Base-by-base conservation (phyloP, 495 filamentous ascomycete genomes). In the Trichoderma parareesei region DNA sequence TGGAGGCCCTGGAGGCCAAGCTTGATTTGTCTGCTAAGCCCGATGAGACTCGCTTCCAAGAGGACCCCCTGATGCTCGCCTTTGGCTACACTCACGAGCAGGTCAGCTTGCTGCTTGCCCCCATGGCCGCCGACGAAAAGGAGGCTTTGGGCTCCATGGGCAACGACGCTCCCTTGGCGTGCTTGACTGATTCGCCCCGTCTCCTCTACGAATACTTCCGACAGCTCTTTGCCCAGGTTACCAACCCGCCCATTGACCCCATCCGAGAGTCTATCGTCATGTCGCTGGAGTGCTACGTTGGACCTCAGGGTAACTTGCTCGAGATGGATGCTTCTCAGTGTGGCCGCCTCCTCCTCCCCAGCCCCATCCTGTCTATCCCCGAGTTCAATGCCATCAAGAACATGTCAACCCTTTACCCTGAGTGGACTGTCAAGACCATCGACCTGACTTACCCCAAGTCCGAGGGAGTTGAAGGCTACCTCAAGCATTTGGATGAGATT, bases 81-180 rank as follows among this genome's bases (percentile, higher is more conserved):
- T 98, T 95, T 70, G 95, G 95, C 14, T 99, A 98, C 73, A 95
- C 94, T 38, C 91, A 96, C 67, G 94, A 99, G 77, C 94, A 99
- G 74, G 90, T 99, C 73, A 95, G 88, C 75, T 77, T 99, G 74
- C 80, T 99, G 10, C 84, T 99, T 38, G 95, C 89, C 27, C 94
- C 94, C 9, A 99, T 99, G 94, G 94, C 92, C 65, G 92, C 93
- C 38, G 94, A 99, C 69, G 96, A 96, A 60, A 99, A 99, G 79
- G 94, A 99, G 77, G 95, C 94, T n/a, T 84, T 99, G 38, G 94
- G 94, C 42, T 99, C 94, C 64, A 99, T 99, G 94, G 94, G 94
- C 69, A 99, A 99, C 74, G 94, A 99, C 81, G 91, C 92, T 46
- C 94, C 94, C 16, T 78, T 99, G 69, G 94, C 94, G 38, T 97